Base-by-base conservation (phyloP, 2,329 filamentous ascomycete species). In the Aspergillus sp. region DNA sequence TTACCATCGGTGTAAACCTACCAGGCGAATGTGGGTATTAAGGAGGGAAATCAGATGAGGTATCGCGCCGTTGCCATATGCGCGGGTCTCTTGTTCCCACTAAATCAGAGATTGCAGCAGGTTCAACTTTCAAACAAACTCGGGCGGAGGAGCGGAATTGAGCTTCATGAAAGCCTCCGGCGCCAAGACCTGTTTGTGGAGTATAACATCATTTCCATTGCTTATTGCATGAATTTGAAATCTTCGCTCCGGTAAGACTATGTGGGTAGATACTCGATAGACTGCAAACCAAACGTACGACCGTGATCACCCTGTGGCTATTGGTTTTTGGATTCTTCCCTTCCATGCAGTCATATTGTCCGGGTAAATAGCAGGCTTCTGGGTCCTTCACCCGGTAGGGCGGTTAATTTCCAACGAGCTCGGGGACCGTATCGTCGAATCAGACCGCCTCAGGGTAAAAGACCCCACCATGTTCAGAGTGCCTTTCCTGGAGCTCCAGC, bases 351-450 rank as follows among this genome's bases (percentile, higher is more conserved):
- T 37, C 35, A 15, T 37, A 15, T 14, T n/a, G 35, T 6, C n/a
- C 46, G 46, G 46, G 11, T 48, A 48, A 48, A 48, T 48, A 37
- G 12, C 46, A 35, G 14, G 33, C 27, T 31, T 31, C 9, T 31
- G 9, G 9, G 27, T 31, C 27, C 9, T 31, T 31, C 23, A 27
- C 15, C 9, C 21, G 37, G 31, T 49, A 19, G 46, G 23, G 23
- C 49, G 49, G 49, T 52, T 52, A 52, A 51, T 51, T 52, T 52
- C 39, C 37, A 44, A 11, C n/a, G 35, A 21, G 14, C 24, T 23
- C 24, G 12, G 24, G 45, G 31, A 12, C 27, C 46, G n/a, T 35
- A 9, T 49, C 33, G 17, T 43, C 49, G 49, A 52, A 52, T 52
- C 49, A 52, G 37, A 40, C 4, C 6, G n/a, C 12, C 39, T 24